Evolutionary conservation across 78 protist species (phyloP).

Genomic region (Acrasis kona): DNA sequence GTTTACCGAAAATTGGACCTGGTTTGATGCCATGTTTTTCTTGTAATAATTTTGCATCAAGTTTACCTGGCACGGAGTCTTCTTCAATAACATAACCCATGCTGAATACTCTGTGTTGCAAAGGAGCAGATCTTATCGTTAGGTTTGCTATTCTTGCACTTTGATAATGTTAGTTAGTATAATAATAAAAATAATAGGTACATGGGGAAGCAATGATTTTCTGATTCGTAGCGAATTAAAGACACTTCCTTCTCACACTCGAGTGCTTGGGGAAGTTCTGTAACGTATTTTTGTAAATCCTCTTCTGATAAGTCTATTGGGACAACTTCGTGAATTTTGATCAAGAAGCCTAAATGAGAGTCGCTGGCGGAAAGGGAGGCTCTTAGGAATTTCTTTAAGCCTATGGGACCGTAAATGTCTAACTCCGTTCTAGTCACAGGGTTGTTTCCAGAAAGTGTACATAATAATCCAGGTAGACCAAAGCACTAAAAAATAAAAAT

Average conservation of each 20-base stretch:
- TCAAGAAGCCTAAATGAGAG: background rate
- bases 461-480: constrained; percentile 34
- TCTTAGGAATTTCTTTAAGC: constrained; percentile 16
- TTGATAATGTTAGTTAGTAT: too few relatives aligned
- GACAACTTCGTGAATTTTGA: background rate
- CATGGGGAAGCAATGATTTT: too few relatives aligned
- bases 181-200: too few relatives aligned
- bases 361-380: background rate
- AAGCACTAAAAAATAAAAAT: too few relatives aligned
- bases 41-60: background rate
- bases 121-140: constrained; percentile 1
- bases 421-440: background rate
- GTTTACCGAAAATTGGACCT: constrained; percentile 6
- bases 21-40: background rate
- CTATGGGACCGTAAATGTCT: constrained; percentile 26
- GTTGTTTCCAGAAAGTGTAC: background rate
- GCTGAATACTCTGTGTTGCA: constrained; percentile 19
- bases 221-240: too few relatives aligned
- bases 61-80: background rate
- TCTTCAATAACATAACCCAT: constrained; percentile 32
- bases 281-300: background rate
- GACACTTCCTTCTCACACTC: too few relatives aligned
- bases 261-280: too few relatives aligned
- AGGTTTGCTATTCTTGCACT: too few relatives aligned
- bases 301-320: background rate